phyloP scores from a whole-genome alignment of 257 asterid species.

The Nicotiana otophora region DNA sequence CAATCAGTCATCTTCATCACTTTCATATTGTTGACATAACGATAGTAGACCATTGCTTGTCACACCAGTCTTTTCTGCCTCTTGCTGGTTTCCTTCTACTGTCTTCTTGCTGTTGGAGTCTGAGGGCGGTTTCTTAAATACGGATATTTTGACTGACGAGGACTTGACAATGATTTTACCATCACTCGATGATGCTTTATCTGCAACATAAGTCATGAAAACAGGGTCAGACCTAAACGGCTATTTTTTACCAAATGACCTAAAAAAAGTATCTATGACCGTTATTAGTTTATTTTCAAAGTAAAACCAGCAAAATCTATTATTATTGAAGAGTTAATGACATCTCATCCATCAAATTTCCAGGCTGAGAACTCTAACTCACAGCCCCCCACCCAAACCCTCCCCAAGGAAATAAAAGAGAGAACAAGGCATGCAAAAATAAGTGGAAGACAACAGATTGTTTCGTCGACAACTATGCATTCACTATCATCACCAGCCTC shows the following conservation, averaged over 20 bases:
- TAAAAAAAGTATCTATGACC: not conserved
- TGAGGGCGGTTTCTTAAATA: constrained; percentile 38
- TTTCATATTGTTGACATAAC: constrained; percentile 50
- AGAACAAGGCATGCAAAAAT: not conserved
- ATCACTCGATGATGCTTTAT: constrained; percentile 6
- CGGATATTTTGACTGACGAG: constrained; percentile 34
- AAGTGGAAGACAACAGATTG: not conserved
- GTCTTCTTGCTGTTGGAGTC: constrained; percentile 15
- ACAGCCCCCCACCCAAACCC: no score
- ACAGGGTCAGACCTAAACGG: no score
- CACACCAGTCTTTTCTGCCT: constrained; percentile 1
- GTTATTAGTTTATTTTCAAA: not conserved
- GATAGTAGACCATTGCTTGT: constrained; percentile 39
- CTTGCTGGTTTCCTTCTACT: constrained; percentile 11
- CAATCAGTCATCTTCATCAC: constrained; percentile 39
- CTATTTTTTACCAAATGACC: not conserved
- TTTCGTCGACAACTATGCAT: not conserved
- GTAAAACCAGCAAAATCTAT: not conserved
- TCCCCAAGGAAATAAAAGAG: not conserved
- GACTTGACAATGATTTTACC: constrained; percentile 20
- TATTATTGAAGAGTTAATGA: not conserved
- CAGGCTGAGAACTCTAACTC: not conserved
- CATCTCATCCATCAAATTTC: not conserved
- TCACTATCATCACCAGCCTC: not conserved
- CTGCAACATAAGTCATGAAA: constrained; percentile 7